A percentile compares a stretch with the other conserved stretches of the same genome.
Conservation (phyloP, 768 basidiomycete genomes). For the Mycena epipterygia region DNA sequence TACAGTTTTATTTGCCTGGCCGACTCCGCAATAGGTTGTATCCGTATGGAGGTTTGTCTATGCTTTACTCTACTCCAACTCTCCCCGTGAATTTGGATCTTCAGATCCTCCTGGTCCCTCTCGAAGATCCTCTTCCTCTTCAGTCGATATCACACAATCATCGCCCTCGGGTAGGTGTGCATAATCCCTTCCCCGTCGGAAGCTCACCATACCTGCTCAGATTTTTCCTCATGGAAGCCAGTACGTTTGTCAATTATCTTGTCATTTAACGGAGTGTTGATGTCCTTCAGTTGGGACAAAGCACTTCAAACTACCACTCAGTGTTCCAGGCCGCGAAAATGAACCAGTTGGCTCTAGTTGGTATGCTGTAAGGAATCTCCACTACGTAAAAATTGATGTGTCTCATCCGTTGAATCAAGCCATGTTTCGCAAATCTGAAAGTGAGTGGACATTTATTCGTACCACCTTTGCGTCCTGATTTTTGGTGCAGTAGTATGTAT, state of each 20-base stretch:
- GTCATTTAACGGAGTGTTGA: background rate
- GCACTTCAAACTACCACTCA: slow-evolving; percentile 6
- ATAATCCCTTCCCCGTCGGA: background rate
- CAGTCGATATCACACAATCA: slow-evolving; percentile 24
- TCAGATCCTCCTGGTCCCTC: slow-evolving; percentile 15
- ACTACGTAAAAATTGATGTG: background rate
- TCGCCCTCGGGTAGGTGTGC: slow-evolving; percentile 9
- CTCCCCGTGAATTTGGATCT: background rate
- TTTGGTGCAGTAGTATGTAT: slow-evolving; percentile 8
- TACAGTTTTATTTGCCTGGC: background rate
- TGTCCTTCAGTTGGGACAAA: slow-evolving; percentile 15
- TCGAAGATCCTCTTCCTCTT: slow-evolving; percentile 20
- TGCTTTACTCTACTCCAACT: background rate
- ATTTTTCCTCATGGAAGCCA: slow-evolving; percentile 24
- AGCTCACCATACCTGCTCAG: background rate
- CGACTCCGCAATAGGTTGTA: background rate
- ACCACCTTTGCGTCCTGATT: background rate
- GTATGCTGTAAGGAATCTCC: background rate
- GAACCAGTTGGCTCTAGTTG: background rate
- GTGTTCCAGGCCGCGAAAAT: background rate
- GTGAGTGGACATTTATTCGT: background rate
- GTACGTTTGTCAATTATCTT: background rate
- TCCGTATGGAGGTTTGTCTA: slow-evolving; percentile 20
- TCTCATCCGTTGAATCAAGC: background rate
- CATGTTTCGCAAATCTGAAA: slow-evolving; percentile 20